Percentiles rank a stretch among this genome's conserved stretches.
These are phyloP conservation scores for Phytophthora quininea DNA, from an alignment of 352 stramenopile species.

Conservation along the genomic window DNA sequence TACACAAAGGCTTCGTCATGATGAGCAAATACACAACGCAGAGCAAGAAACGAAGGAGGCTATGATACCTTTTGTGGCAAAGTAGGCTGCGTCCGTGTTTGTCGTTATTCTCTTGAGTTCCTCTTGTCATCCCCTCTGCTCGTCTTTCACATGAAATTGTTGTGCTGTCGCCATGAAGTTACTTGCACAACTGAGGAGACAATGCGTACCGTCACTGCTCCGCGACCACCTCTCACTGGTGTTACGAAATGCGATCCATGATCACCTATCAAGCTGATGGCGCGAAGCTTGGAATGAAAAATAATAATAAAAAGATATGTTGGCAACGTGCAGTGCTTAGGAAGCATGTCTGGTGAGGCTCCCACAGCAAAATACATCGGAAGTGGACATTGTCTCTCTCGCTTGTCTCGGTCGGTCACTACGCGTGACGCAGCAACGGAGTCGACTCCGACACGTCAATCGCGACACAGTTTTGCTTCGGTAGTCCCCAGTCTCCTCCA, in stretches of 20 bases:
- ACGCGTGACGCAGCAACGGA: conserved; percentile 37
- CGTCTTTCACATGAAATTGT: conserved; percentile 1
- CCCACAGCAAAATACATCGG: conserved; percentile 15
- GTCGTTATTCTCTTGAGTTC: not conserved
- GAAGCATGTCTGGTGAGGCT: not conserved
- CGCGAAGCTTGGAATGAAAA: not conserved
- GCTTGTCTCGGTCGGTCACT: not conserved
- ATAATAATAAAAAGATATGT: not conserved
- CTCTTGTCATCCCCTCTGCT: not conserved
- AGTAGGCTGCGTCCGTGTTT: not conserved
- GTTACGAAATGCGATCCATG: not conserved
- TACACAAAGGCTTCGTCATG: conserved; percentile 30
- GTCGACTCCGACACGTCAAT: conserved; percentile 54
- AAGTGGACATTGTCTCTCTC: conserved; percentile 13
- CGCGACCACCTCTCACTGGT: not conserved
- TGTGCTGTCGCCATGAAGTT: not conserved
- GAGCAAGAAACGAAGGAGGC: too few relatives aligned
- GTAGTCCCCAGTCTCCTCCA: conserved; percentile 22
- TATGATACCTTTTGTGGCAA: not conserved
- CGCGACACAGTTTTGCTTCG: conserved; percentile 24
- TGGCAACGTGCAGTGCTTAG: not conserved
- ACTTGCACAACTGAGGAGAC: not conserved
- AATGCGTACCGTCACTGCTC: not conserved
- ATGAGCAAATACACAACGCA: not conserved
- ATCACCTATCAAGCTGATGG: not conserved